phyloP scores from a whole-genome alignment of 495 filamentous ascomycete species.

The Neurospora sp. region DNA sequence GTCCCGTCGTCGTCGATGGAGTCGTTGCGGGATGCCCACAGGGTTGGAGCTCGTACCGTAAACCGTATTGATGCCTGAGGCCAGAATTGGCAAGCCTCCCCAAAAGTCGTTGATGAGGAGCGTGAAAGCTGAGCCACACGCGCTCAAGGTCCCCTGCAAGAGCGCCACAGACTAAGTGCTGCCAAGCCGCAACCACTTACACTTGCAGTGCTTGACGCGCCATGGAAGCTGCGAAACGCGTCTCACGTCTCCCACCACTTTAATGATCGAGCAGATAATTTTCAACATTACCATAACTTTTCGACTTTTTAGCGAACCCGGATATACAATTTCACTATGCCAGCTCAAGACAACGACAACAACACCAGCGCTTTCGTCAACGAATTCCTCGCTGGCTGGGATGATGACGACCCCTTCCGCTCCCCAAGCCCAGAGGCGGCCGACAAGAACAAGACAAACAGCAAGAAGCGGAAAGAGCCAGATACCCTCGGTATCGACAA shows the following conservation, averaged over 20 bases:
- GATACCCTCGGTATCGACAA: slow-evolving; percentile 67
- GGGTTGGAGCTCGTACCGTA: slow-evolving; percentile 7
- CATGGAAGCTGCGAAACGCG: neutral
- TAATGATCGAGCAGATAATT: neutral
- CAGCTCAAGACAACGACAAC: neutral
- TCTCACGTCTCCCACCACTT: neutral
- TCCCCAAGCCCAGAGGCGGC: slow-evolving; percentile 21
- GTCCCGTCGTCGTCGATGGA: slow-evolving; percentile 16
- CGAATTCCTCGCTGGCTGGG: slow-evolving; percentile 11
- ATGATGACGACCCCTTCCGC: slow-evolving; percentile 23
- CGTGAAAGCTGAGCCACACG: neutral
- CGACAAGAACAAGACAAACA: slow-evolving; percentile 15
- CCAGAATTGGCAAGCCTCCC: neutral
- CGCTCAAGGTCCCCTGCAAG: neutral
- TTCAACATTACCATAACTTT: neutral
- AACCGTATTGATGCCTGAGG: slow-evolving; percentile 15
- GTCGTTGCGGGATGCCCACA: slow-evolving; percentile 18
- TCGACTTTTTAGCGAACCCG: neutral
- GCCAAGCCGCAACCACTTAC: slow-evolving; percentile 5
- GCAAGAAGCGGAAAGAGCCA: slow-evolving; percentile 24
- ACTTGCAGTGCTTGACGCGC: slow-evolving; percentile 1
- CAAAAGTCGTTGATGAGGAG: neutral
- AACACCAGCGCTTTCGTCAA: neutral
- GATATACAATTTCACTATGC: neutral
- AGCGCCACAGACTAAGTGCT: neutral